Percentiles rank a stretch among this genome's conserved stretches.
Evolutionary conservation across 2,329 filamentous ascomycete genomes (phyloP).

Genomic region (Teratosphaeria nubilosa): DNA sequence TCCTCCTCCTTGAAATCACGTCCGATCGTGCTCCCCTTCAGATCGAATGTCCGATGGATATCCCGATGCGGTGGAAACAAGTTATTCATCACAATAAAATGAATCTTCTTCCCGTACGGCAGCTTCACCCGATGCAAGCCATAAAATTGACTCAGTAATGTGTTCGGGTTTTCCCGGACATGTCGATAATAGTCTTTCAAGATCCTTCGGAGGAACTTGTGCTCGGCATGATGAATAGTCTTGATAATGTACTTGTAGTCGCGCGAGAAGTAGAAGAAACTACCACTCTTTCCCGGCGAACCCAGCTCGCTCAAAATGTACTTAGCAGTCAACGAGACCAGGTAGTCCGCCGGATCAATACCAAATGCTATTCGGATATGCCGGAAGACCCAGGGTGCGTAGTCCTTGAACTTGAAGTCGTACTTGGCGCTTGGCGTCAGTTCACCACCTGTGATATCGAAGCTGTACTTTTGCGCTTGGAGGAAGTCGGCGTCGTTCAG

Average conservation of each 20-base stretch:
- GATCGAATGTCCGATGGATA: conserved; percentile 91
- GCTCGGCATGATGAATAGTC: conserved; percentile 92
- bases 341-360: conserved; percentile 91
- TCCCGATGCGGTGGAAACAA: conserved; percentile 94
- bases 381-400: conserved; percentile 98
- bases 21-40: conserved; percentile 93
- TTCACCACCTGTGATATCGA: conserved; percentile 97
- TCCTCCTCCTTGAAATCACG: conserved; percentile 85
- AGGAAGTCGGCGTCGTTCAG: conserved; percentile 87
- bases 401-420: conserved; percentile 99
- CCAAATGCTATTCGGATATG: conserved; percentile 79
- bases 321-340: conserved; percentile 96
- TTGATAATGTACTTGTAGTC: conserved; percentile 99
- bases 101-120: conserved; percentile 94
- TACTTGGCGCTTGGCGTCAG: conserved; percentile 96
- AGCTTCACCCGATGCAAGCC: conserved; percentile 96
- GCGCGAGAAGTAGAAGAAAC: conserved; percentile 98
- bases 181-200: conserved; percentile 89
- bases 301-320: conserved; percentile 96
- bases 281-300: conserved; percentile 94
- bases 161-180: conserved; percentile 88
- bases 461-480: conserved; percentile 93
- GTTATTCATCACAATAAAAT: conserved; percentile 99
- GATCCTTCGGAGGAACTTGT: conserved; percentile 75
- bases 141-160: conserved; percentile 93